A percentile compares a stretch with the other conserved stretches of the same genome.
Conservation (phyloP, 2,329 filamentous ascomycete species). For the Onygenales sp. region DNA sequence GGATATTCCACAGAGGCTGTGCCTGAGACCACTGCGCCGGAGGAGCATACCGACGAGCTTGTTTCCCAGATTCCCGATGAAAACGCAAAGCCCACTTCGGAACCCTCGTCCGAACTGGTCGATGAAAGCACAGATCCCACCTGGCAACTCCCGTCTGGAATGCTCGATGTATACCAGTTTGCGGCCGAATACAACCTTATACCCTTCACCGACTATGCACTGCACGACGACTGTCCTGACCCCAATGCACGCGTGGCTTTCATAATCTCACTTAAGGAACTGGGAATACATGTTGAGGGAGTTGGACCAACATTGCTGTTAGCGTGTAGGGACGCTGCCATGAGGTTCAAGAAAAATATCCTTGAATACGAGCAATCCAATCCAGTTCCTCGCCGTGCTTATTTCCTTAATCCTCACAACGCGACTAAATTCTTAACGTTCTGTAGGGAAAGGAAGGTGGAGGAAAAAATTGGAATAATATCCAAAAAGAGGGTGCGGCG, state of each 20-base stretch:
- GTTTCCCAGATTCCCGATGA: background rate
- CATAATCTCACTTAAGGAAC: slow-evolving; percentile 26
- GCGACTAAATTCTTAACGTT: background rate
- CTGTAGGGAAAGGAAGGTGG: background rate
- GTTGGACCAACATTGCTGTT: slow-evolving; percentile 15
- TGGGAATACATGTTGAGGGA: slow-evolving; percentile 23
- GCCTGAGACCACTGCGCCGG: too few relatives aligned
- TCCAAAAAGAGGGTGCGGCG: background rate
- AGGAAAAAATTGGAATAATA: background rate
- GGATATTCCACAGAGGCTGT: too few relatives aligned
- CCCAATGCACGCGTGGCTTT: slow-evolving; percentile 17
- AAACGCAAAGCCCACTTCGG: background rate
- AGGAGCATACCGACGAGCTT: too few relatives aligned
- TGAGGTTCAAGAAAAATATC: slow-evolving; percentile 26
- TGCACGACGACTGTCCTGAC: slow-evolving; percentile 5
- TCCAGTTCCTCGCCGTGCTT: too few relatives aligned
- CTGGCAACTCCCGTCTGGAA: too few relatives aligned
- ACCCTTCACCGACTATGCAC: slow-evolving; percentile 16
- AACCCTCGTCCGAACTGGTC: too few relatives aligned
- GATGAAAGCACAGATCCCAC: too few relatives aligned
- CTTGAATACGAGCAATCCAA: background rate
- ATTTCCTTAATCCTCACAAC: background rate
- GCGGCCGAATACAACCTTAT: slow-evolving; percentile 29
- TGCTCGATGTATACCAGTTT: slow-evolving; percentile 32
- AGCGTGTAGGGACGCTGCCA: slow-evolving; percentile 27